phyloP scores from a whole-genome alignment of 169 alveolate genomes.

The Plasmodium billcollinsi region DNA sequence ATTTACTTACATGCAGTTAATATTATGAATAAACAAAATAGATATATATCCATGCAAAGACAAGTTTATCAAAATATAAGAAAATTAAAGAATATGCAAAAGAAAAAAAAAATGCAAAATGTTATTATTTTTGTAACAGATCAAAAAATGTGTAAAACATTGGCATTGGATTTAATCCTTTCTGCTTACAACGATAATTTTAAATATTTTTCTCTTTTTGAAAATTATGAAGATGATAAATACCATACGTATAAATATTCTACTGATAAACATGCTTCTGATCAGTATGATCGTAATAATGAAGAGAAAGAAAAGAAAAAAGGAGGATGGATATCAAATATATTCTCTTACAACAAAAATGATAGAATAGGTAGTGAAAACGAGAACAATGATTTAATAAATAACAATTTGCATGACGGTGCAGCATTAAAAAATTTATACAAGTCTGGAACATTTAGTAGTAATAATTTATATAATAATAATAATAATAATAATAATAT shows the following conservation, averaged over 20 bases:
- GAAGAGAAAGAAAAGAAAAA: too few species aligned
- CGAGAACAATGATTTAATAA: not conserved
- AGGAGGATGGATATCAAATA: too few species aligned
- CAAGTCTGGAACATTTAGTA: too few species aligned
- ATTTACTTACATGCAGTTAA: conserved; percentile 72
- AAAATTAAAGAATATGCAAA: conserved; percentile 24
- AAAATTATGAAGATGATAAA: not conserved
- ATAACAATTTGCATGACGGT: not conserved
- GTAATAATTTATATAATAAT: too few species aligned
- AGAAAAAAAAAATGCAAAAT: conserved; percentile 78
- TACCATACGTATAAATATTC: not conserved
- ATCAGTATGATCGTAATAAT: too few species aligned
- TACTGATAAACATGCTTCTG: too few species aligned
- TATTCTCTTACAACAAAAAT: not conserved
- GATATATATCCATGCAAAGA: conserved; percentile 78
- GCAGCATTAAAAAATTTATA: too few species aligned
- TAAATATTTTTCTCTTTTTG: conserved; percentile 50
- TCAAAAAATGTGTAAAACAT: conserved; percentile 94
- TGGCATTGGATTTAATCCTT: conserved; percentile 94
- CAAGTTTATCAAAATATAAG: conserved; percentile 68
- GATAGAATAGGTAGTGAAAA: not conserved
- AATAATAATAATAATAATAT: too few species aligned
- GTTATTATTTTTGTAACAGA: conserved; percentile 95
- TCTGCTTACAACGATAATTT: conserved; percentile 87
- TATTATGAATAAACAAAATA: conserved; percentile 70